Base-by-base conservation (phyloP, 306 rosid species). In the Echinosophora koreensis region DNA sequence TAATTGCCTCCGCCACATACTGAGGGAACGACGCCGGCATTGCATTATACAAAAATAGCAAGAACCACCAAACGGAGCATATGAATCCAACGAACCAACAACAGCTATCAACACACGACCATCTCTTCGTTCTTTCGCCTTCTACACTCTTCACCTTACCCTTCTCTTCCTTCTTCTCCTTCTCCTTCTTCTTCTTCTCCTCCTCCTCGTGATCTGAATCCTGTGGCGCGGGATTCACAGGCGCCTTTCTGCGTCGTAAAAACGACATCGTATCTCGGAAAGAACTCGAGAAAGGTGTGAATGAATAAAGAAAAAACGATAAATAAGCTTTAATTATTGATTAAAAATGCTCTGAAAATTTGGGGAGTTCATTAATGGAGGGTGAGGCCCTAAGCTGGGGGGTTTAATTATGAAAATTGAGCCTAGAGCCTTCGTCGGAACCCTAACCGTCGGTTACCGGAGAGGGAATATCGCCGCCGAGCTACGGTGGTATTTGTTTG, bases 1-100 rank as follows among this genome's bases (percentile, higher is more conserved):
- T 66, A 14, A 91, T 88, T 7, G 91, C 92, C 63, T 91, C 94
- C 18, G 97, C 83, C 61, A 91, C 97, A 70, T 86, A 91, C 86
- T 91, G 97, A 30, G 94, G 94, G 41, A 91, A 86, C 73, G 94
- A 91, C 12, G 97, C 91, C 14, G 97, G 97, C 94, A 91, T 88
- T 85, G 97, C 87, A 86, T 86, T 91, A 56, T 82, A 88, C 44
- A 89, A 8, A 77, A 91, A 88, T 3, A 91, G 76, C 74, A 91
- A 58, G 4, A 89, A 73, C 97, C 97, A 91, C 97, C 97, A 91
- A 49, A 83, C 63, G 16, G 90, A 91, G 70, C 94, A 91, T 60
- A 88, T 71, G 66, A 80, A 66, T n/a, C 97, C 97, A 5, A 91
- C 64, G 32, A 83, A 69, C 97, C 97, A 91, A 81, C 92, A 91